Evolutionary conservation across 1,139 yeast genomes (phyloP), one percentile per base, ranked within the genome.

Genomic region (Lodderomyces oxycetoniae): DNA sequence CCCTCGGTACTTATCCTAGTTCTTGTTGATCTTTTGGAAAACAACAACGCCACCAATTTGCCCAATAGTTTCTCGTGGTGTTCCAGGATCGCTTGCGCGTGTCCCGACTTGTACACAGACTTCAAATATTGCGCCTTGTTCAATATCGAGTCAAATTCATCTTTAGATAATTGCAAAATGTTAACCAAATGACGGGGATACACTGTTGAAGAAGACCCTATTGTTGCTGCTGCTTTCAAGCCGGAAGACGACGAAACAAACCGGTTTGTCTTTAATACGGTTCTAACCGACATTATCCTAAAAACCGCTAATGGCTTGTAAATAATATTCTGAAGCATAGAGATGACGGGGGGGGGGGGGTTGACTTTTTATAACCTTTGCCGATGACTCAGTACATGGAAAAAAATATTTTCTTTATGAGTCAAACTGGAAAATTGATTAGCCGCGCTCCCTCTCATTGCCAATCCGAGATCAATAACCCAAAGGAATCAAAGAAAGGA

Each of bases 1-100:
- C 95, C 97, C 59, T 91, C 98, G 4, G 91, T 75, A 28, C 96
- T 87, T 28, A 91, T 77, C 59, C 98, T 77, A 23, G 98, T 91
- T 61, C 98, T 76, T 20, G 98, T 91, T 7, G 96, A 85, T 59
- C 98, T 77, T 57, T 91, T 91, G 39, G 88, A 74, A 57, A 91
- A 91, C 32, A 91, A 58, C 55, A 91, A 60, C 1, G 97, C 87
- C 21, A 87, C 79, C 4, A 89, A 72, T 57, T 81, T 86, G 3
- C 97, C 97, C 32, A 76, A 63, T 35, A 89, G 63, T 44, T 80
- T 77, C 35, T 69, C 63, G 46, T 73, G 74, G 39, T 75, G 66
- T 39, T 66, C 67, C 38, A 60, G 61, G 13, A 71, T 63, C 5
- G 71, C 65, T 9, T 30, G 17, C 3, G 64, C 54, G 20, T 63